A percentile compares a stretch with the other conserved stretches of the same genome.
Evolutionary conservation across 768 basidiomycete genomes (phyloP).

Genomic region (Suillus plorans): DNA sequence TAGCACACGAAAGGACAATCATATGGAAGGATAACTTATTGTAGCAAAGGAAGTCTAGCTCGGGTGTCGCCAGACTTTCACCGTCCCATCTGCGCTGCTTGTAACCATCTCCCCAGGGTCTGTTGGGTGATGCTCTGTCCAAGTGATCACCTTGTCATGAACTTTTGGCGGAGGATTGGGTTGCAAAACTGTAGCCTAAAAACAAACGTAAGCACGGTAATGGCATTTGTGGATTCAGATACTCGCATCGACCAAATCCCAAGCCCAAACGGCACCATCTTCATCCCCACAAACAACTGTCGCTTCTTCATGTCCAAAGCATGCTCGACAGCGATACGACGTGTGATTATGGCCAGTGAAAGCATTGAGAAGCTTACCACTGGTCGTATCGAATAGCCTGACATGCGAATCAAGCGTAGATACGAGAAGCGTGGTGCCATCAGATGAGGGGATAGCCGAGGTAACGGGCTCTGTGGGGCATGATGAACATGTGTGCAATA

Average conservation of each 20-base stretch:
- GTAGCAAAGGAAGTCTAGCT: neutral
- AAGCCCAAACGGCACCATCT: constrained; percentile 84
- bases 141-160: constrained; percentile 84
- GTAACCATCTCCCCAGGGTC: constrained; percentile 85
- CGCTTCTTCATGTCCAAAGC: constrained; percentile 83
- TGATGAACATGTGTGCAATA: neutral
- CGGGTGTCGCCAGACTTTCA: constrained; percentile 81
- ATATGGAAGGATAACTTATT: neutral
- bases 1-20: neutral
- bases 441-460: constrained; percentile 75
- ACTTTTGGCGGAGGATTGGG: constrained; percentile 75
- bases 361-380: constrained; percentile 82
- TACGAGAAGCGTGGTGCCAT: constrained; percentile 78
- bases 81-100: constrained; percentile 87
- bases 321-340: constrained; percentile 76
- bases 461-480: constrained; percentile 74
- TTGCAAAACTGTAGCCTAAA: constrained; percentile 66
- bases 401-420: constrained; percentile 83
- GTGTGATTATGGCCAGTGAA: constrained; percentile 77
- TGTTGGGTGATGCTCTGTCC: constrained; percentile 87
- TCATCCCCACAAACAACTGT: constrained; percentile 88
- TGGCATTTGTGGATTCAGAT: neutral
- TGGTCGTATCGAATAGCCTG: constrained; percentile 80
- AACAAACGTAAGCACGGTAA: constrained; percentile 7
- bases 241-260: constrained; percentile 89